Evolutionary conservation across 805 yeast genomes (phyloP).

Genomic region (Alloascoidea africana): DNA sequence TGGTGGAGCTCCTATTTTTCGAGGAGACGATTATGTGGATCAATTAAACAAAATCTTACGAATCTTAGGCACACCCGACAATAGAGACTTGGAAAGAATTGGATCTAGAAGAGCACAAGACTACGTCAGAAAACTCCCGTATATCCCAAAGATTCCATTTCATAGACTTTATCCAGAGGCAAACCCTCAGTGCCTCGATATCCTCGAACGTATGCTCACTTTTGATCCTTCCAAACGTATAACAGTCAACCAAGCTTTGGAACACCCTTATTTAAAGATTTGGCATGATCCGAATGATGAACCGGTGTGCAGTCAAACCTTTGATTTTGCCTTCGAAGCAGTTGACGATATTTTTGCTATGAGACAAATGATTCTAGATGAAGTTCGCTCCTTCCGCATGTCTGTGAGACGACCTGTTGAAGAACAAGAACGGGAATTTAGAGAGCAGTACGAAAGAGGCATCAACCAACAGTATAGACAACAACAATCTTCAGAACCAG

Average conservation of each 20-base stretch:
- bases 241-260: conserved; percentile 75
- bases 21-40: conserved; percentile 93
- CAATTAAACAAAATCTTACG: conserved; percentile 80
- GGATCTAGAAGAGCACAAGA: conserved; percentile 86
- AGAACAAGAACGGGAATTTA: conserved; percentile 24
- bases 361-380: conserved; percentile 66
- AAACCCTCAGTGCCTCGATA: conserved; percentile 73
- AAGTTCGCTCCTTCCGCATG: conserved; percentile 63
- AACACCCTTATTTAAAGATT: conserved; percentile 73
- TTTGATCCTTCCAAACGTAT: conserved; percentile 77
- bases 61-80: conserved; percentile 84
- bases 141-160: conserved; percentile 68
- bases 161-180: conserved; percentile 64
- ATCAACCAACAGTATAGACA: too few relatives aligned
- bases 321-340: conserved; percentile 79
- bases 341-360: conserved; percentile 65
- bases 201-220: conserved; percentile 65
- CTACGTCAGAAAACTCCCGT: conserved; percentile 77
- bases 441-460: conserved; percentile 17
- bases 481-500: too few relatives aligned
- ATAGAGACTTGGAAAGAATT: conserved; percentile 47
- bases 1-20: conserved; percentile 83
- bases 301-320: conserved; percentile 64
- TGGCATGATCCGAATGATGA: conserved; percentile 96
- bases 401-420: conserved; percentile 67